Evolutionary conservation across 2,329 filamentous ascomycete genomes (phyloP).

Genomic region (Penicillium janthinellum): DNA sequence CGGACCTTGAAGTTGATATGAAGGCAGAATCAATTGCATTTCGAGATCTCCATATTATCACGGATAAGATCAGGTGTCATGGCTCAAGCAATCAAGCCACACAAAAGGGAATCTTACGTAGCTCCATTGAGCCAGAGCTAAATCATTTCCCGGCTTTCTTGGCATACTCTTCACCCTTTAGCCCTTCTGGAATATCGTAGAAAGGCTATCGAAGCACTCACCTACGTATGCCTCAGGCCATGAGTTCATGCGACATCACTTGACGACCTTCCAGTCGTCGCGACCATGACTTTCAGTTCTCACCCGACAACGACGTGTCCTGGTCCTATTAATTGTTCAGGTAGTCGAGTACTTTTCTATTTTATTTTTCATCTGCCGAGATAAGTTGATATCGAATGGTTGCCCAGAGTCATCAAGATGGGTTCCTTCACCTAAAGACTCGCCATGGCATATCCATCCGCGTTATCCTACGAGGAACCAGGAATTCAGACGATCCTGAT

Average conservation of each 20-base stretch:
- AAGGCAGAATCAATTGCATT: background rate
- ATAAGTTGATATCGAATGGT: background rate
- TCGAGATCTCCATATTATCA: background rate
- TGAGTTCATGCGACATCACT: background rate
- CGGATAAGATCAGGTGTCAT: background rate
- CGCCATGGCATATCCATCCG: background rate
- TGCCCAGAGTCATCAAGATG: background rate
- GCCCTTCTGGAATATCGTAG: too few relatives aligned
- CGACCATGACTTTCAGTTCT: background rate
- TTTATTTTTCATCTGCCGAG: background rate
- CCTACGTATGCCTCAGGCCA: background rate
- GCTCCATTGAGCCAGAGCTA: too few relatives aligned
- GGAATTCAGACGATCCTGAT: conserved; percentile 61
- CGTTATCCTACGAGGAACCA: conserved; percentile 62
- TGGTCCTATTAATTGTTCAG: background rate
- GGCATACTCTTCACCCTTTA: too few relatives aligned
- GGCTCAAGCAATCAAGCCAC: background rate
- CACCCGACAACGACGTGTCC: background rate
- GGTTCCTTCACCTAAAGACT: background rate
- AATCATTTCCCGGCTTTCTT: too few relatives aligned
- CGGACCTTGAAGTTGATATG: background rate
- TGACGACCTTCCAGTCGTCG: background rate
- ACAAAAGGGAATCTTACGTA: too few relatives aligned
- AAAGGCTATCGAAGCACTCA: background rate
- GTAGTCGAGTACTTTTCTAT: background rate